These are phyloP conservation scores for Heracleum sosnowskyi DNA, from an alignment of 129 eudicot species.

Conservation along the genomic window DNA sequence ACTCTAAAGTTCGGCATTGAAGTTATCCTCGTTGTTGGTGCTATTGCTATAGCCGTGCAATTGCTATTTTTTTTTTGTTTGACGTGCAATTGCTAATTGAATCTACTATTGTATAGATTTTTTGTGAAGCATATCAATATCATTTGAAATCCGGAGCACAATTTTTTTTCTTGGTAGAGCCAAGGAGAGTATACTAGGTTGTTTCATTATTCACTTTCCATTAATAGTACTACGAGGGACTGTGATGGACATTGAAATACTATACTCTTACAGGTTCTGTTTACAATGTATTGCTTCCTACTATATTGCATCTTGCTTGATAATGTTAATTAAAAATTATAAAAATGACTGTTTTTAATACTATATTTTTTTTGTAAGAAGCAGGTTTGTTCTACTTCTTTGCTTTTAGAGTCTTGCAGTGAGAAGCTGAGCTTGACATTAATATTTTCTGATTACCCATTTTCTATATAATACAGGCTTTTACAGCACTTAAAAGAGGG, in stretches of 20 bases:
- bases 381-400: background rate
- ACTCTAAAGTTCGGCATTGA: background rate
- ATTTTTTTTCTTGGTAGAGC: background rate
- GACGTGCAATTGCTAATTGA: background rate
- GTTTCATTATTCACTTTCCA: background rate
- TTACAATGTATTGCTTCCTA: background rate
- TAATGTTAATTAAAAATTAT: background rate
- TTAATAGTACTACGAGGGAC: background rate
- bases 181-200: background rate
- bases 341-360: background rate
- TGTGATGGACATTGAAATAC: background rate
- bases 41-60: background rate
- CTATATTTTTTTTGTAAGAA: background rate
- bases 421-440: background rate
- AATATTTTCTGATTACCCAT: background rate
- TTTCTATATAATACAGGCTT: slow-evolving; percentile 44
- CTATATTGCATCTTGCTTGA: background rate
- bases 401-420: background rate
- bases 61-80: too few relatives aligned
- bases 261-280: background rate
- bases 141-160: background rate
- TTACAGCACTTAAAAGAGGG: slow-evolving; percentile 88
- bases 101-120: background rate
- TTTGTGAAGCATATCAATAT: background rate
- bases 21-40: background rate